Conservation (phyloP, 106 monocot genomes). For the Allium fistulosum region DNA sequence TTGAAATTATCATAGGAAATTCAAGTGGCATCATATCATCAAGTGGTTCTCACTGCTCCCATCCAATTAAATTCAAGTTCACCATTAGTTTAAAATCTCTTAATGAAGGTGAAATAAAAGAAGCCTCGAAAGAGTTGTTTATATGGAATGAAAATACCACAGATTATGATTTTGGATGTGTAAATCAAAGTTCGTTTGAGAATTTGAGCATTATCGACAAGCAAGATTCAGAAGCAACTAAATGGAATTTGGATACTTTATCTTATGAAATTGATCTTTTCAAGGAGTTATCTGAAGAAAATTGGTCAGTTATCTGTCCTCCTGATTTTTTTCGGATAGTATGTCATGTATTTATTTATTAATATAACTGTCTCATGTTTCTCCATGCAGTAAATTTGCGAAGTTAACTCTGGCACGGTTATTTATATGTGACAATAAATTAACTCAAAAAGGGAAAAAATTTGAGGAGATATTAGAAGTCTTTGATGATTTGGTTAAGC, state of each 20-base stretch:
- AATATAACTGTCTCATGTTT: constrained; percentile 1
- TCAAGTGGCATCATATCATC: constrained; percentile 37
- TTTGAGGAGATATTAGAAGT: constrained; percentile 48
- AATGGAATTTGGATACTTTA: constrained; percentile 69
- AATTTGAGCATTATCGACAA: constrained; percentile 22
- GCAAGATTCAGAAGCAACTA: constrained; percentile 14
- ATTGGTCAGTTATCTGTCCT: constrained; percentile 43
- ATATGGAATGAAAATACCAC: constrained; percentile 39
- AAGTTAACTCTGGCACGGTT: constrained; percentile 74
- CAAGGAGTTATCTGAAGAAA: constrained; percentile 52
- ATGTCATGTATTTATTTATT: constrained; percentile 1
- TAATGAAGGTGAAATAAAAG: background rate
- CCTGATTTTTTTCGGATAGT: background rate
- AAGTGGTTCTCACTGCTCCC: constrained; percentile 18
- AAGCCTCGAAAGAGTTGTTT: constrained; percentile 29
- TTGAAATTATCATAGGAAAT: constrained; percentile 42
- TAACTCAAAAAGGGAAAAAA: constrained; percentile 15
- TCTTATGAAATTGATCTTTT: constrained; percentile 67
- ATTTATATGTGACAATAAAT: constrained; percentile 26
- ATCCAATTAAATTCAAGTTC: constrained; percentile 46
- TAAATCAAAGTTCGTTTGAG: constrained; percentile 20
- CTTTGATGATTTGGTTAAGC: constrained; percentile 59
- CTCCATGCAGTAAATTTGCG: constrained; percentile 70
- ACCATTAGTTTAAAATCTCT: constrained; percentile 21
- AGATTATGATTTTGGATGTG: constrained; percentile 13